These are phyloP conservation scores for Cyberlindnera samutprakarnensis DNA, from an alignment of 805 yeast genomes.

Conservation along the genomic window DNA sequence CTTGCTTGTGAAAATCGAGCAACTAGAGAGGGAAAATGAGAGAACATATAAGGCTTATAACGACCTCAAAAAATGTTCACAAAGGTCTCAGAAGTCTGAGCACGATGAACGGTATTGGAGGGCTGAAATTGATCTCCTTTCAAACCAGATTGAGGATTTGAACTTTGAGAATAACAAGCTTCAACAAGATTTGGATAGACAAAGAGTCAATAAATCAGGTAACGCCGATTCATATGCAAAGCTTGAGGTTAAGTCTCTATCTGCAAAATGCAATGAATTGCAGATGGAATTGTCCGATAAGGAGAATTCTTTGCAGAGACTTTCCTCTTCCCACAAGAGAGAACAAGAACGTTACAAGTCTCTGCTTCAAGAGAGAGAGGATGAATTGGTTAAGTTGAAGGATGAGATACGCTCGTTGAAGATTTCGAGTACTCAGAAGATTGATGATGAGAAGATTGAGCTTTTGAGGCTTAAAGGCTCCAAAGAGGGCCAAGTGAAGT, in stretches of 20 bases:
- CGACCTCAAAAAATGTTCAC: slow-evolving; percentile 11
- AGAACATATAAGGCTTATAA: slow-evolving; percentile 19
- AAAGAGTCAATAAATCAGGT: slow-evolving; percentile 16
- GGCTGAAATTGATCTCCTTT: slow-evolving; percentile 21
- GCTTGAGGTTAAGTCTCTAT: slow-evolving; percentile 31
- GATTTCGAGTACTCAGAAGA: slow-evolving; percentile 22
- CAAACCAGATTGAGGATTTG: slow-evolving; percentile 27
- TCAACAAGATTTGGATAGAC: slow-evolving; percentile 28
- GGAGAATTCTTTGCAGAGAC: slow-evolving; percentile 14
- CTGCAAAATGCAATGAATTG: slow-evolving; percentile 27
- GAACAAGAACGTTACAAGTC: slow-evolving; percentile 18
- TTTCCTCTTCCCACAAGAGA: slow-evolving; percentile 14
- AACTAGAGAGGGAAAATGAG: slow-evolving; percentile 27
- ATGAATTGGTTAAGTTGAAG: slow-evolving; percentile 27
- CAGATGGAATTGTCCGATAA: slow-evolving; percentile 22
- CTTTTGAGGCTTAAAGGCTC: slow-evolving; percentile 28
- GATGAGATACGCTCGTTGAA: slow-evolving; percentile 27
- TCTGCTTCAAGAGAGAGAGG: slow-evolving; percentile 28
- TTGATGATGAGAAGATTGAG: slow-evolving; percentile 30
- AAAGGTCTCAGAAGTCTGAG: slow-evolving; percentile 1
- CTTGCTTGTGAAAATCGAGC: slow-evolving; percentile 15
- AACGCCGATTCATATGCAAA: slow-evolving; percentile 24
- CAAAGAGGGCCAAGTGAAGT: slow-evolving; percentile 31
- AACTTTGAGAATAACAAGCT: slow-evolving; percentile 30
- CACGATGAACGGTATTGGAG: slow-evolving; percentile 21